Percentiles rank a stretch among this genome's conserved stretches.
phyloP scores from a whole-genome alignment of 495 filamentous ascomycete genomes.

The Terfezia boudieri region DNA sequence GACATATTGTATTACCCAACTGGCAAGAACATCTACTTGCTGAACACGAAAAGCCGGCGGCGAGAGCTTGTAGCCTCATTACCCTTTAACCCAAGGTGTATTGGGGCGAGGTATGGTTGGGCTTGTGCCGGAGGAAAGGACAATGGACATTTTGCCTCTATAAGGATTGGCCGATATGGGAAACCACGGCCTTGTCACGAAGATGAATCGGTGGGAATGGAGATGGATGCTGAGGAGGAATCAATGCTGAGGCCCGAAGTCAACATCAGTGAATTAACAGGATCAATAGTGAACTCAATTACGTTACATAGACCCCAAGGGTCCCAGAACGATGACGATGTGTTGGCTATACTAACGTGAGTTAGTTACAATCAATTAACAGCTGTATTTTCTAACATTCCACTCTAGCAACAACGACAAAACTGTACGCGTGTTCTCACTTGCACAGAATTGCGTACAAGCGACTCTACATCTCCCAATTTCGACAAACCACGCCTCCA shows the following conservation, averaged over 20 bases:
- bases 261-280: constrained; percentile 31
- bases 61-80: constrained; percentile 55
- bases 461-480: constrained; percentile 49
- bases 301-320: constrained; percentile 36
- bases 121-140: constrained; percentile 68
- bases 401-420: constrained; percentile 59
- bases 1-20: constrained; percentile 66
- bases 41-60: constrained; percentile 48
- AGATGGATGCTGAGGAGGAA: background rate
- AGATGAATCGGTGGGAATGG: constrained; percentile 1
- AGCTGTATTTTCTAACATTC: too few relatives aligned
- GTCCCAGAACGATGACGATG: constrained; percentile 29
- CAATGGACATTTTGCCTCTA: constrained; percentile 61
- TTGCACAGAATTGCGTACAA: constrained; percentile 38
- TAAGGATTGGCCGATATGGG: constrained; percentile 31
- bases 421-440: constrained; percentile 55
- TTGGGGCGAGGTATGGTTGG: constrained; percentile 67
- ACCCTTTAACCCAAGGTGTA: constrained; percentile 62
- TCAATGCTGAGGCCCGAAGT: constrained; percentile 22
- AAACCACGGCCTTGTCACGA: constrained; percentile 1
- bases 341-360: constrained; percentile 43
- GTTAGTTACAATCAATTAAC: background rate
- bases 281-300: constrained; percentile 47
- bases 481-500: constrained; percentile 73
- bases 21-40: constrained; percentile 46